Base-by-base conservation (phyloP, 495 filamentous ascomycete species). In the Penicillium cataractarum region DNA sequence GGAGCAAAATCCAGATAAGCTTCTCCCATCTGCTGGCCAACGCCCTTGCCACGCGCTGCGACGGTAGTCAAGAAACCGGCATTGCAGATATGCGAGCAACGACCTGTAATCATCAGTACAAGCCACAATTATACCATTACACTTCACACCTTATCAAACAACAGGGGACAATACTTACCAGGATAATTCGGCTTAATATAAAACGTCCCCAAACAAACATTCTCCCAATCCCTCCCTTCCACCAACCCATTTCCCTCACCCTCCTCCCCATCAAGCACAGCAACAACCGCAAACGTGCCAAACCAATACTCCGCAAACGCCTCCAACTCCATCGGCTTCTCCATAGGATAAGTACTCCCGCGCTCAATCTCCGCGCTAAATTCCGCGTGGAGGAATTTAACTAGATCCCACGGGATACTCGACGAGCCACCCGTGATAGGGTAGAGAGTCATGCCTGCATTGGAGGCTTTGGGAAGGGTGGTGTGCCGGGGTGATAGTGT, bases 131-230 rank as follows among this genome's bases (percentile, higher is more conserved):
- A 17, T 33, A 33, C n/a, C n/a, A n/a, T n/a, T n/a, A n/a, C n/a
- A n/a, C n/a, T n/a, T n/a, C n/a, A n/a, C n/a, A n/a, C n/a, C n/a
- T n/a, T n/a, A n/a, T n/a, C n/a, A n/a, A n/a, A n/a, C n/a, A n/a
- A n/a, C n/a, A n/a, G n/a, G n/a, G n/a, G n/a, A n/a, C n/a, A n/a
- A n/a, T n/a, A 92, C 65, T 87, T 81, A 74, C 95, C 95, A 17
- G 95, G 95, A 82, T 99, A 99, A 80, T 99, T 98, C 39, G 95
- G 93, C 80, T 97, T 97, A 73, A 97, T 87, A 81, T 97, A 99
- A 72, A 97, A 99, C 68, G 92, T 97, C 37, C 95, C 95, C 65
- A 97, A 77, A 74, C 93, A 97, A 66, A 89, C 82, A 62, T 81
- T 86, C 63, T 87, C 83, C 95, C 95, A 99, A 71, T 96, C 87